These are phyloP conservation scores for Rosellinia necatrix DNA, from an alignment of 2,329 filamentous ascomycete genomes.

Conservation along the genomic window DNA sequence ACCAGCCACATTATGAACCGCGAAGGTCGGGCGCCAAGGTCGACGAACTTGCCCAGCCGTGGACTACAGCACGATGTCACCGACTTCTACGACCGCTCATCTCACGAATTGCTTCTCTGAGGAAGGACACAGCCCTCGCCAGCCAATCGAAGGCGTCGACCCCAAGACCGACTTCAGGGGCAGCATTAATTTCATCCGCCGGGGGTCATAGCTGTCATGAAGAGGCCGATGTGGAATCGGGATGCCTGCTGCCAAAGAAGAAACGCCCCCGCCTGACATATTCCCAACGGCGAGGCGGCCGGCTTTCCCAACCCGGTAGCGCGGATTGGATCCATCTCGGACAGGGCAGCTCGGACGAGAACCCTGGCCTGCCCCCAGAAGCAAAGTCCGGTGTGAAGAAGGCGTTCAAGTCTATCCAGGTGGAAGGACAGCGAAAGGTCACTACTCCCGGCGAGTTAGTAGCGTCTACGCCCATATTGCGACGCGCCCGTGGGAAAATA, in stretches of 20 bases:
- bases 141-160: slow-evolving; percentile 2
- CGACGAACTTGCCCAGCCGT: slow-evolving; percentile 33
- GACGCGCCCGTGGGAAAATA: slow-evolving; percentile 37
- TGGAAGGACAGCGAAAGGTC: slow-evolving; percentile 15
- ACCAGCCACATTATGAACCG: slow-evolving; percentile 30
- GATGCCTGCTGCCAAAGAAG: slow-evolving; percentile 37
- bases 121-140: slow-evolving; percentile 37
- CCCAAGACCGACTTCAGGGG: slow-evolving; percentile 1
- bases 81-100: slow-evolving; percentile 49
- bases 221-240: slow-evolving; percentile 19
- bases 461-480: slow-evolving; percentile 37
- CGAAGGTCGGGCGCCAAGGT: slow-evolving; percentile 26
- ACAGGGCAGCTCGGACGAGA: slow-evolving; percentile 1
- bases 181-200: background rate
- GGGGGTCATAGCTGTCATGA: background rate
- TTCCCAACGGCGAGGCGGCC: slow-evolving; percentile 32
- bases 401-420: slow-evolving; percentile 25
- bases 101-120: slow-evolving; percentile 48
- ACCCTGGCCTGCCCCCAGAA: background rate
- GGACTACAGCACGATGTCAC: slow-evolving; percentile 50
- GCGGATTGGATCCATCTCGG: background rate
- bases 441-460: slow-evolving; percentile 33
- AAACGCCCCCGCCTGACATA: slow-evolving; percentile 41
- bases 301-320: background rate
- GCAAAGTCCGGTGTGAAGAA: slow-evolving; percentile 19